phyloP scores from a whole-genome alignment of 2,329 filamentous ascomycete genomes.

The Pseudomassariella vexata region DNA sequence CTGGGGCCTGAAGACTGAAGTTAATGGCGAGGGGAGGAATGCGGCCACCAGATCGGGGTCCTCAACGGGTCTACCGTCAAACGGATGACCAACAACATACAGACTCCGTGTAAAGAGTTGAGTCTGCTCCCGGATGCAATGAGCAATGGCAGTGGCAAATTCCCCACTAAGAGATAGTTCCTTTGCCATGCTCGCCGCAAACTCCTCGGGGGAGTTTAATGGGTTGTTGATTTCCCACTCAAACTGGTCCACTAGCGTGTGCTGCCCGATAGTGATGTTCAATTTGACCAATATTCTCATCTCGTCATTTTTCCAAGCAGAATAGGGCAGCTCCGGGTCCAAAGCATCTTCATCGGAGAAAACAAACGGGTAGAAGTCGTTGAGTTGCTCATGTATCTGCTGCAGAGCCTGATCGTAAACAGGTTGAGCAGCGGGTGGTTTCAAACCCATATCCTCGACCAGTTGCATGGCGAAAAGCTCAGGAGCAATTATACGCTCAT shows the following conservation, averaged over 20 bases:
- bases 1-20: slow-evolving; percentile 79
- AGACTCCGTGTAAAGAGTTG: slow-evolving; percentile 92
- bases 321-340: slow-evolving; percentile 84
- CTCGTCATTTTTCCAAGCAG: slow-evolving; percentile 96
- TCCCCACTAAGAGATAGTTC: slow-evolving; percentile 91
- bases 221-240: slow-evolving; percentile 99
- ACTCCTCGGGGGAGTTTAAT: slow-evolving; percentile 88
- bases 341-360: slow-evolving; percentile 85
- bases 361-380: slow-evolving; percentile 89
- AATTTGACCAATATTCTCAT: slow-evolving; percentile 95
- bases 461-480: slow-evolving; percentile 85
- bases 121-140: slow-evolving; percentile 93
- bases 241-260: slow-evolving; percentile 93
- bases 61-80: slow-evolving; percentile 88
- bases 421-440: slow-evolving; percentile 62
- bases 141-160: slow-evolving; percentile 94
- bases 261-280: slow-evolving; percentile 93
- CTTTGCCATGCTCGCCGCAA: slow-evolving; percentile 80
- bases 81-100: slow-evolving; percentile 89
- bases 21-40: slow-evolving; percentile 79
- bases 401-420: slow-evolving; percentile 54
- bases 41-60: slow-evolving; percentile 82
- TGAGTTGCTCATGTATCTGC: slow-evolving; percentile 83
- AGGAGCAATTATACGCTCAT: slow-evolving; percentile 75
- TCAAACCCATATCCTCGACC: slow-evolving; percentile 82